These are phyloP conservation scores for Scutellaria baicalensis DNA, from an alignment of 257 asterid genomes.

Conservation along the genomic window DNA sequence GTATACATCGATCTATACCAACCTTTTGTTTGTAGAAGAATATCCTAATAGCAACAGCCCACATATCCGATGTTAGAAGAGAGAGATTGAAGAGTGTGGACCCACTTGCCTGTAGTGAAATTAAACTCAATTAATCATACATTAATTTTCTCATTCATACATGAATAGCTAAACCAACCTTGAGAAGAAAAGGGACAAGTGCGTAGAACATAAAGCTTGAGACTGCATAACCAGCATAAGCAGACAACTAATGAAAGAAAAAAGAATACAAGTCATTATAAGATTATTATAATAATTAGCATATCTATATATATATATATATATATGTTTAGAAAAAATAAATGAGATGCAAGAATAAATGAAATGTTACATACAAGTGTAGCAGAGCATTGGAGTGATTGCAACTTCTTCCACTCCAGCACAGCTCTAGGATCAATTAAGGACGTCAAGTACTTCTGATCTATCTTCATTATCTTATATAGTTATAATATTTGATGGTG, in stretches of 20 bases:
- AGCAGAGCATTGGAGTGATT: slow-evolving; percentile 45
- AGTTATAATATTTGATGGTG: no score
- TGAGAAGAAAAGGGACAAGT: slow-evolving; percentile 15
- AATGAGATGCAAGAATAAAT: no score
- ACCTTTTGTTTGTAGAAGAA: slow-evolving; percentile 75
- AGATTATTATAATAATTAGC: not conserved
- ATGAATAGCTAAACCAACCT: slow-evolving; percentile 6
- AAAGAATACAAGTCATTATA: not conserved
- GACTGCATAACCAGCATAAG: slow-evolving; percentile 35
- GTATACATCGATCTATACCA: no score
- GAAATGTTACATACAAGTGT: slow-evolving; percentile 30
- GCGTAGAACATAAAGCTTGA: slow-evolving; percentile 55
- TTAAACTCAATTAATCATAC: no score
- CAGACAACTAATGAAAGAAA: slow-evolving; percentile 31
- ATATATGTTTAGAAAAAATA: no score
- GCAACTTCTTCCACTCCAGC: slow-evolving; percentile 50
- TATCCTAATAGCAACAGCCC: slow-evolving; percentile 63
- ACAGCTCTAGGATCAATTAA: slow-evolving; percentile 32
- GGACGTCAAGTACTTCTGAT: not conserved
- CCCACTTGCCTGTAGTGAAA: slow-evolving; percentile 53
- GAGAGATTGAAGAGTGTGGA: slow-evolving; percentile 75
- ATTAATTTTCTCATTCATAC: no score
- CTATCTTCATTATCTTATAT: no score
- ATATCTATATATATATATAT: not conserved
- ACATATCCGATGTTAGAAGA: slow-evolving; percentile 72